These are phyloP conservation scores for Monosporascus sp. DNA, from an alignment of 2,329 filamentous ascomycete genomes.

Conservation along the genomic window DNA sequence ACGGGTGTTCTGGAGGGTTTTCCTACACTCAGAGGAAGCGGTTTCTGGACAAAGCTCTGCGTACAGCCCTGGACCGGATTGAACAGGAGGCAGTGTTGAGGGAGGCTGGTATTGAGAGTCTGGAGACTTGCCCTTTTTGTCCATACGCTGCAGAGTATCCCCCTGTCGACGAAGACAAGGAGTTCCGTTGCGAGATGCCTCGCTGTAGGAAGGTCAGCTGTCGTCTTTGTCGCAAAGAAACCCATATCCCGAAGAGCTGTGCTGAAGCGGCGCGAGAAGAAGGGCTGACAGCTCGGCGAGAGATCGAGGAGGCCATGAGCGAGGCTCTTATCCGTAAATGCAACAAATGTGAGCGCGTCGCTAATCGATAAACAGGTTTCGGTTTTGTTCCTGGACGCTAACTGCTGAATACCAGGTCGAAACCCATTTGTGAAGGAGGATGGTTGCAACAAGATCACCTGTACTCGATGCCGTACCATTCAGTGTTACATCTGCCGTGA, in stretches of 20 bases:
- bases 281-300: slow-evolving; percentile 55
- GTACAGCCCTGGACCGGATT: slow-evolving; percentile 61
- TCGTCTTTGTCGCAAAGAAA: slow-evolving; percentile 60
- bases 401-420: slow-evolving; percentile 37
- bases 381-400: not conserved
- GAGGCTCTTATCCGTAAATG: slow-evolving; percentile 71
- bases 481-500: slow-evolving; percentile 70
- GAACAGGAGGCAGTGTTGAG: slow-evolving; percentile 66
- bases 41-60: slow-evolving; percentile 54
- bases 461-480: slow-evolving; percentile 51
- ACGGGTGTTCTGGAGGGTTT: slow-evolving; percentile 61
- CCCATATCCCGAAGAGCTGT: slow-evolving; percentile 69
- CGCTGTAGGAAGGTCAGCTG: slow-evolving; percentile 62
- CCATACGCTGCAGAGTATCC: slow-evolving; percentile 71
- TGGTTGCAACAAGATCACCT: slow-evolving; percentile 83
- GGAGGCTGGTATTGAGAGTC: slow-evolving; percentile 64
- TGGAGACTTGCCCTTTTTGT: slow-evolving; percentile 77
- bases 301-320: slow-evolving; percentile 81
- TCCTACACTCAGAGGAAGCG: slow-evolving; percentile 45
- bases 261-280: slow-evolving; percentile 58
- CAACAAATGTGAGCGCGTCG: slow-evolving; percentile 49
- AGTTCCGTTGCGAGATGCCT: slow-evolving; percentile 66
- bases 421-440: slow-evolving; percentile 72
- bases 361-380: not conserved
- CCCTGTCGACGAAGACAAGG: slow-evolving; percentile 60